Evolutionary conservation across 2,329 filamentous ascomycete genomes (phyloP).

Genomic region (Lachnellula subtilissima): DNA sequence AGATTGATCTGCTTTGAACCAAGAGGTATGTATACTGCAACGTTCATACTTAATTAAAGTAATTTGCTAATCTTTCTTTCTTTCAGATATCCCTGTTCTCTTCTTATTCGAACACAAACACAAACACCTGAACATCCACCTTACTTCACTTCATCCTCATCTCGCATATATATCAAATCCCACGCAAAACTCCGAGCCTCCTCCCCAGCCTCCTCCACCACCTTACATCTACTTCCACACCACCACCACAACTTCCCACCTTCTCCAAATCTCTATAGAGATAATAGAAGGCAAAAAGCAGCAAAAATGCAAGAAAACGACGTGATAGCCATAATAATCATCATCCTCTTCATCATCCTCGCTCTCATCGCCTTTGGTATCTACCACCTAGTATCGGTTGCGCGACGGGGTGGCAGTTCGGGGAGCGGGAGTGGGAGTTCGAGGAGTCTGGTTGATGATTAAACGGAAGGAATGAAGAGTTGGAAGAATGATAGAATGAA

Average conservation of each 20-base stretch:
- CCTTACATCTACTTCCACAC: background rate
- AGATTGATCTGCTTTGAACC: too few relatives aligned
- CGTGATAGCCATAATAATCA: constrained; percentile 64
- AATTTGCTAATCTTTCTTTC: too few relatives aligned
- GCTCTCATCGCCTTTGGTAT: constrained; percentile 59
- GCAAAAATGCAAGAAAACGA: constrained; percentile 59
- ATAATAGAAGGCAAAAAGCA: constrained; percentile 6
- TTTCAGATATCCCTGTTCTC: too few relatives aligned
- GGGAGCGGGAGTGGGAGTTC: constrained; percentile 14
- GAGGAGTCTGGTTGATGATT: constrained; percentile 28
- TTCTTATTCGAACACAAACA: background rate
- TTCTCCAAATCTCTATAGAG: too few relatives aligned
- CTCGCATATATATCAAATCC: background rate
- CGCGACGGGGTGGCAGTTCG: constrained; percentile 24
- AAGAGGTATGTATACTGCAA: too few relatives aligned
- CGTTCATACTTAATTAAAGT: too few relatives aligned
- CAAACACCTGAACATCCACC: background rate
- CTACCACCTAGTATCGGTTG: constrained; percentile 54
- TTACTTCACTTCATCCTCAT: background rate
- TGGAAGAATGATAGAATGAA: background rate
- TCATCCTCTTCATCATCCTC: constrained; percentile 59
- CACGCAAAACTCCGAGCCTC: background rate
- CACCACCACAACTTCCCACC: constrained; percentile 4
- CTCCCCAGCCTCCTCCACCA: background rate
- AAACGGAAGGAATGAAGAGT: background rate